These are phyloP conservation scores for Papiliotrema fonsecae DNA, from an alignment of 1,284 basidiomycete genomes.

Conservation along the genomic window DNA sequence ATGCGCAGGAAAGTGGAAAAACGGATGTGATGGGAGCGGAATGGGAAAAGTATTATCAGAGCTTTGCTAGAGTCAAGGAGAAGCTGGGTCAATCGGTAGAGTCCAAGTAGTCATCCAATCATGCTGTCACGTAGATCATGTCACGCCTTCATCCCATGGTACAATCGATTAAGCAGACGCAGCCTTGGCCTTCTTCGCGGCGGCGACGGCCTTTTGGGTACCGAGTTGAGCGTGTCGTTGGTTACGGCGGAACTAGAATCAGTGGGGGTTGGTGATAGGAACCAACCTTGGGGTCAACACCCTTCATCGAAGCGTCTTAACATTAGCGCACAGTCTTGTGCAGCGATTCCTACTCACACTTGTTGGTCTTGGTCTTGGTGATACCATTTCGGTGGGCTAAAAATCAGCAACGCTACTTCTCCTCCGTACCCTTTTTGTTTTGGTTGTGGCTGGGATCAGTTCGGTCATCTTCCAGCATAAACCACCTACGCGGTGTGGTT, in stretches of 20 bases:
- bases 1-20: slow-evolving; percentile 48
- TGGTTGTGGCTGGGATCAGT: slow-evolving; percentile 75
- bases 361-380: slow-evolving; percentile 69
- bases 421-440: slow-evolving; percentile 50
- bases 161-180: slow-evolving; percentile 19
- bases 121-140: slow-evolving; percentile 1
- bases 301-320: slow-evolving; percentile 70
- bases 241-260: slow-evolving; percentile 49
- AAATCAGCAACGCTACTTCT: slow-evolving; percentile 7
- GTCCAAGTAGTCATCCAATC: slow-evolving; percentile 4
- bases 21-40: slow-evolving; percentile 33
- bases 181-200: slow-evolving; percentile 25
- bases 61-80: slow-evolving; percentile 35
- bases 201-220: slow-evolving; percentile 47
- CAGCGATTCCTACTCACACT: slow-evolving; percentile 41
- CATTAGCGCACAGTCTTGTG: background rate
- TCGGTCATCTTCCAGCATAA: background rate
- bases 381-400: slow-evolving; percentile 89
- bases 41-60: slow-evolving; percentile 40
- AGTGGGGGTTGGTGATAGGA: background rate
- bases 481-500: slow-evolving; percentile 52
- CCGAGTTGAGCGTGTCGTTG: slow-evolving; percentile 48
- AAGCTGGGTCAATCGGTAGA: slow-evolving; percentile 21
- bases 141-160: slow-evolving; percentile 10
- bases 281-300: slow-evolving; percentile 58